Evolutionary conservation across 1,284 basidiomycete species (phyloP), one percentile per base, ranked within the genome.

Genomic region (Ceratobasidium theobromae): DNA sequence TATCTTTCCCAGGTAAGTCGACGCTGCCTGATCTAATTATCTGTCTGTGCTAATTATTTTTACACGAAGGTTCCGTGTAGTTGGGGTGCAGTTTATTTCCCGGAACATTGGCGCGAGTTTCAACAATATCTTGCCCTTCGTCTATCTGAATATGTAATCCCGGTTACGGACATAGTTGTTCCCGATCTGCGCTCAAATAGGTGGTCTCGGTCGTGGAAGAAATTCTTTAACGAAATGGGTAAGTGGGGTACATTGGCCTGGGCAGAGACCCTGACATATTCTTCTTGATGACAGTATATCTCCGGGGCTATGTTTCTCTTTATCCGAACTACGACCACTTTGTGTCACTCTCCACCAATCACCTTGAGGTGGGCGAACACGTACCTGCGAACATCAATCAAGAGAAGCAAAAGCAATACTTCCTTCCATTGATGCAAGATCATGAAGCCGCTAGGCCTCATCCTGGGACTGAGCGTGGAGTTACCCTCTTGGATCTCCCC

Each of bases 81-180:
- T 74, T 93, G 91, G 91, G 91, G 91, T n/a, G 91, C 89, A 1
- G 79, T 91, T 46, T 93, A 93, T 77, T 93, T 93, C 73, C 91
- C 91, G 2, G 84, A 89, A 70, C 86, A 87, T 70, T 93, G 91
- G 91, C 81, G 84, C 69, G 88, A 90, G 74, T 93, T 93, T 73
- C 89, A 93, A 75, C 76, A 79, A 51, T 93, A 89, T 72, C 83
- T 93, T 65, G 72, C 82, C 35, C 73, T 82, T 28, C 84, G 91
- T n/a, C 81, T 91, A 25, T 81, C 84, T 4, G 80, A 83, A 66
- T 64, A 73, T 35, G 73, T 74, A 51, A 71, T 84, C 58, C 73
- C 79, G 9, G 76, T 85, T 58, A 74, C 77, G 3, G 75, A 76
- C 32, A 69, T 77, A 35, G 78, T 93, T 69, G 88, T 92, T 21